Conservation (phyloP, 192 early-diverging fungal species). For the Globomyces pollinis-pini region DNA sequence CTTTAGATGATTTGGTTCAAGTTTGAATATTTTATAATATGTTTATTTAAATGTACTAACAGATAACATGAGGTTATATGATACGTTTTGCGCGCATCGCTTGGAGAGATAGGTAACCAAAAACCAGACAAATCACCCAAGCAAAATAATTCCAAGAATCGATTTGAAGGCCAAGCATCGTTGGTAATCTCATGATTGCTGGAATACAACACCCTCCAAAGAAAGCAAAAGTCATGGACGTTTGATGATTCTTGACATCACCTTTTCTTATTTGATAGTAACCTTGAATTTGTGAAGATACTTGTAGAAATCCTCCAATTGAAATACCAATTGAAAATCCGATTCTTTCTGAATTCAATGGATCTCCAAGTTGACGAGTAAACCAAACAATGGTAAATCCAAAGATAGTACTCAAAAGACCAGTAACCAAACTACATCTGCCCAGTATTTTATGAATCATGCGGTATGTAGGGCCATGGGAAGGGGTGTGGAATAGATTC, state of each 20-base stretch:
- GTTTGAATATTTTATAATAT: too few species aligned
- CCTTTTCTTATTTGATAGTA: neutral
- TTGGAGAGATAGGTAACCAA: too few species aligned
- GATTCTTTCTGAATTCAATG: neutral
- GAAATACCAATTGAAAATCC: neutral
- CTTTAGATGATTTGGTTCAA: too few species aligned
- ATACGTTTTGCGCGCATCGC: too few species aligned
- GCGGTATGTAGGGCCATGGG: neutral
- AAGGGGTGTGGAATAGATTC: conserved; percentile 4
- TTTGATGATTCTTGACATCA: neutral
- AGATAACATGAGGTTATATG: too few species aligned
- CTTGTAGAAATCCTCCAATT: neutral
- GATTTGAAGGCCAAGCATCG: neutral
- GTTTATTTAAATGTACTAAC: too few species aligned
- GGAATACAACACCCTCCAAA: neutral
- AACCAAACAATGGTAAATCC: neutral
- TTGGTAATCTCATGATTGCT: neutral
- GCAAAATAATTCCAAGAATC: too few species aligned
- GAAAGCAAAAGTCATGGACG: neutral
- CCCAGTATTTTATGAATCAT: neutral
- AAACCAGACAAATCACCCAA: too few species aligned
- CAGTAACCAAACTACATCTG: neutral
- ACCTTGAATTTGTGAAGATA: neutral
- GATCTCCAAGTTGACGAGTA: neutral
- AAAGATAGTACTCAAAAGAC: neutral